Evolutionary conservation across 352 stramenopile species (phyloP).

Genomic region (Phytopythium ostracodes): DNA sequence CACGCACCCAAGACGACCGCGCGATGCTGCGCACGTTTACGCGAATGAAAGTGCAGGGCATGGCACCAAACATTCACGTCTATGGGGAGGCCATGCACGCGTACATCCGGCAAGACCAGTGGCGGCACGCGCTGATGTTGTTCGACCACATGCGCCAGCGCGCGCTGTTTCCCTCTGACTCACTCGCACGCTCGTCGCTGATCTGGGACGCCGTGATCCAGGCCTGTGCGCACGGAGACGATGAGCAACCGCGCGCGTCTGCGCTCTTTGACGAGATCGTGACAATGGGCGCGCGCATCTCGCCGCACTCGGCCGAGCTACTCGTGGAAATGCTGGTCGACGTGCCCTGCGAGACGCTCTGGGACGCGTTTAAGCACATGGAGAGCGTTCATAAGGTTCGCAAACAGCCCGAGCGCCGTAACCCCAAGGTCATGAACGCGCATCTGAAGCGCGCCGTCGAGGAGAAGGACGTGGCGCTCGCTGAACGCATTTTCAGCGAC

Average conservation of each 20-base stretch:
- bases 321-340: constrained; percentile 39
- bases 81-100: constrained; percentile 68
- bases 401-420: constrained; percentile 15
- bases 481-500: constrained; percentile 47
- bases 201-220: constrained; percentile 64
- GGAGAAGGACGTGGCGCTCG: constrained; percentile 39
- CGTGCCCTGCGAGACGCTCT: constrained; percentile 46
- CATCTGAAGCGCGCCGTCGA: constrained; percentile 55
- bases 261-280: constrained; percentile 47
- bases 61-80: constrained; percentile 63
- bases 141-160: constrained; percentile 69
- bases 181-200: constrained; percentile 37
- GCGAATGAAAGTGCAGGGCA: constrained; percentile 63
- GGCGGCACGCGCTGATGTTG: constrained; percentile 64
- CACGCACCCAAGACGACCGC: constrained; percentile 30
- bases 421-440: constrained; percentile 53
- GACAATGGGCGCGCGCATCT: constrained; percentile 30
- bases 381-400: constrained; percentile 37
- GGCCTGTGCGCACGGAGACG: constrained; percentile 41
- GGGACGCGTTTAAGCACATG: constrained; percentile 46
- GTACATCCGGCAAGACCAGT: constrained; percentile 60
- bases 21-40: constrained; percentile 68
- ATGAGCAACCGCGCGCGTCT: constrained; percentile 32
- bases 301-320: constrained; percentile 39
- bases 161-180: constrained; percentile 33